These are phyloP conservation scores for Trichophaea hybrida DNA, from an alignment of 2,329 filamentous ascomycete species.

Conservation along the genomic window DNA sequence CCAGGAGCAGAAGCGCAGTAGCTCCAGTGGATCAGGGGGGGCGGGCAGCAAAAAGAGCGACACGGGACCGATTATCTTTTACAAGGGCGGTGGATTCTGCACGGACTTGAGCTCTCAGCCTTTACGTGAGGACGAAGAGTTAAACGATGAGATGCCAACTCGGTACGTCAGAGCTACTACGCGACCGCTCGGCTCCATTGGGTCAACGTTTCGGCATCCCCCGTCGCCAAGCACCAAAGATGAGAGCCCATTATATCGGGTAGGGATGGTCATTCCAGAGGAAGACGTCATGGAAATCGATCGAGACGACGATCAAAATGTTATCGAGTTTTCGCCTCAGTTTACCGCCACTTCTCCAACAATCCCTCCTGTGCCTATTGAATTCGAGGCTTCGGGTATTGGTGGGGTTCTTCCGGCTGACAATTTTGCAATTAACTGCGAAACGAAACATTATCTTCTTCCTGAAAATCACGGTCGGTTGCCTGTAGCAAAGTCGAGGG, in stretches of 20 bases:
- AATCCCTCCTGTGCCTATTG: conserved; percentile 23
- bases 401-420: conserved; percentile 49
- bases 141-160: conserved; percentile 22
- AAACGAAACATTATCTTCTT: conserved; percentile 27
- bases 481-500: conserved; percentile 15
- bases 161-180: conserved; percentile 17
- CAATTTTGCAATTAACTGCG: conserved; percentile 45
- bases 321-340: conserved; percentile 20
- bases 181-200: conserved; percentile 16
- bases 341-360: conserved; percentile 14
- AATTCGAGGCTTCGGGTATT: conserved; percentile 45
- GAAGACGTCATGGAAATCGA: conserved; percentile 33
- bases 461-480: conserved; percentile 20
- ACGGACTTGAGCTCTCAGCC: conserved; percentile 48
- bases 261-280: conserved; percentile 21
- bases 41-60: conserved; percentile 40
- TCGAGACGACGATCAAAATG: conserved; percentile 34
- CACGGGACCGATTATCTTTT: conserved; percentile 70
- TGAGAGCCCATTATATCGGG: conserved; percentile 18
- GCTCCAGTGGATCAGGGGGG: conserved; percentile 37
- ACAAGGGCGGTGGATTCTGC: conserved; percentile 64
- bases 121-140: conserved; percentile 26
- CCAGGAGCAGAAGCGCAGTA: conserved; percentile 38
- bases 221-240: conserved; percentile 11
- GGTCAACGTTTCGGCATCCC: background rate